Evolutionary conservation across 2,329 filamentous ascomycete genomes (phyloP), one percentile per base, ranked within the genome.

Genomic region (Sporothrix variecibatus): DNA sequence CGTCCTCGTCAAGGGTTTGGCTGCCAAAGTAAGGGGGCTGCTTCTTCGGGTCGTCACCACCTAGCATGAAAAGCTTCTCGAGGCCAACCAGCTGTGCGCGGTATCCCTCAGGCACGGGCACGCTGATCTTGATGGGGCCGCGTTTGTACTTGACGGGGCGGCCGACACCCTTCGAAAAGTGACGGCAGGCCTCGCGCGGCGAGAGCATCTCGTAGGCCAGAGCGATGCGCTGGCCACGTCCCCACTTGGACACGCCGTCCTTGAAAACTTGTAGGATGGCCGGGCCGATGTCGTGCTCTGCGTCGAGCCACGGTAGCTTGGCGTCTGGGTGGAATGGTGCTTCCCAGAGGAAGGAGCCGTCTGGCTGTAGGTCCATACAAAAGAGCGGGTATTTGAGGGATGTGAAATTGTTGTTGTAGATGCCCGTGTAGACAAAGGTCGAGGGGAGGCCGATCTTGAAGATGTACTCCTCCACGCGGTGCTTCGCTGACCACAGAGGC

Each of bases 381-480:
- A 98, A 98, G 3, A 98, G 87, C 0, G 96, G 96, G 80, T 97
- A 98, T 1, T 90, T 91, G 43, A 98, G 87, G 65, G 93, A 96
- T 40, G 95, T 98, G 83, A 98, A 99, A 82, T 99, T 98, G 84
- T 98, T 98, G 87, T 98, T 97, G 86, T 98, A 99, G 79, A 98
- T 98, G 75, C 95, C 96, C 11, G 95, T 94, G 83, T 98, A 98
- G 77, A 98, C 92, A 82, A 97, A 98, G 0, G 95, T 98, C 0
- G 95, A 91, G 0, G 94, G 94, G 12, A 98, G 86, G 11, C 91
- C 91, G 56, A 97, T 89, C 80, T 94, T 89, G 74, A 93, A 90
- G 71, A 98, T 89, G 82, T 98, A 97, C 72, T 96, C 93, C 83
- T 98, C 96, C 58, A 98, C 92, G 69, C 93, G 91, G 82, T 97